Base-by-base conservation (phyloP, 441 rosid genomes). In the Arabidopsis hybrid region DNA sequence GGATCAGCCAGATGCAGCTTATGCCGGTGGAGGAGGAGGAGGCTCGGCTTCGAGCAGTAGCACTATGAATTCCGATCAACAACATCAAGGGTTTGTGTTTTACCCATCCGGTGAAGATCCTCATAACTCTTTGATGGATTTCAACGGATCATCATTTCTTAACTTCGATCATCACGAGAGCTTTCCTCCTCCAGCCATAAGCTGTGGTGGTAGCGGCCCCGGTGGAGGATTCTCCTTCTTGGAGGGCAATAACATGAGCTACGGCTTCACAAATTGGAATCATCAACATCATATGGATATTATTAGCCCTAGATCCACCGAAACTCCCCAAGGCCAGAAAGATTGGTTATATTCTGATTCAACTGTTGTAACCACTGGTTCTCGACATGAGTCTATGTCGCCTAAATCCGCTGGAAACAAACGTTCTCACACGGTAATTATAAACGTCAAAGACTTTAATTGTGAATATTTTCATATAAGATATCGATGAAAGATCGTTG, bases 121-220 rank as follows among this genome's bases (percentile, higher is more conserved):
- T 71, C 79, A 56, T 69, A 80, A 84, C 61, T 86, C 95, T 73
- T 69, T 89, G 81, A 85, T 92, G 78, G 81, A 87, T 69, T 90
- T 92, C 85, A 76, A 80, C 64, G 88, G 87, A 69, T 84, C 97
- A 73, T 86, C 97, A 56, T 76, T 89, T 78, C 91, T 88, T 38
- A 93, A 88, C 85, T 93, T 91, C 36, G 85, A 83, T 63, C 67
- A 76, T 40, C 80, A 69, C 1, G 83, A 62, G 63, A 72, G 53
- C 56, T 71, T 72, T 71, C 62, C 67, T 71, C 80, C 66, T 60
- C 64, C 72, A 4, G 60, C 62, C 47, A 53, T 65, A 51, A 72
- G 55, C 49, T 34, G 65, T 38, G 64, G 52, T 76, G 70, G 71
- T 38, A 17, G 59, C 2, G 67, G 26, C 8, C 61, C 67, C 36